These are phyloP conservation scores for Mitragyna speciosa DNA, from an alignment of 257 asterid species.

Conservation along the genomic window DNA sequence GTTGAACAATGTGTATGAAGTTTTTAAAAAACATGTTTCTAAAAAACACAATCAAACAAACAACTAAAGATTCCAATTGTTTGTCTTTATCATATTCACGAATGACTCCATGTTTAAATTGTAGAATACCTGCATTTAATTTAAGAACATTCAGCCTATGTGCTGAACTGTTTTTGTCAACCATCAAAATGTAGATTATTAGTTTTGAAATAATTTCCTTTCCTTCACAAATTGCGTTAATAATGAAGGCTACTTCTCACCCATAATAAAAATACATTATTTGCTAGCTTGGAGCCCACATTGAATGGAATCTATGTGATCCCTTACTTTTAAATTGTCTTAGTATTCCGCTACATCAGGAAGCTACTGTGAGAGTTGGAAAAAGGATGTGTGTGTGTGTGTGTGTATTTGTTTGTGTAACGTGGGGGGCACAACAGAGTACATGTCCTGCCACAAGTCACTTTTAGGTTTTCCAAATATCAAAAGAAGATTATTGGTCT, in stretches of 20 bases:
- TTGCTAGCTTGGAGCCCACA: not conserved
- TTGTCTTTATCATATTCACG: not conserved
- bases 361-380: not conserved
- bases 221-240: not conserved
- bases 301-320: not conserved
- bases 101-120: not conserved
- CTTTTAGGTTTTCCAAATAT: not conserved
- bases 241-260: too few species aligned
- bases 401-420: not conserved
- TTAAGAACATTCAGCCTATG: not conserved
- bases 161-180: not conserved
- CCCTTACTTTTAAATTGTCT: not conserved
- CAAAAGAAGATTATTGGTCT: not conserved
- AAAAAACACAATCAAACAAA: too few species aligned
- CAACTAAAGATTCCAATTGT: too few species aligned
- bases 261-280: too few species aligned
- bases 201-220: not conserved
- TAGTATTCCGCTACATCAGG: not conserved
- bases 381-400: not conserved
- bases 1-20: too few species aligned
- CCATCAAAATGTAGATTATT: not conserved
- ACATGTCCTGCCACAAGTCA: not conserved
- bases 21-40: too few species aligned
- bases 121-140: not conserved
- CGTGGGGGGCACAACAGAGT: not conserved